These are phyloP conservation scores for Coemansia sp. DNA, from an alignment of 192 early-diverging fungal species.

Conservation along the genomic window DNA sequence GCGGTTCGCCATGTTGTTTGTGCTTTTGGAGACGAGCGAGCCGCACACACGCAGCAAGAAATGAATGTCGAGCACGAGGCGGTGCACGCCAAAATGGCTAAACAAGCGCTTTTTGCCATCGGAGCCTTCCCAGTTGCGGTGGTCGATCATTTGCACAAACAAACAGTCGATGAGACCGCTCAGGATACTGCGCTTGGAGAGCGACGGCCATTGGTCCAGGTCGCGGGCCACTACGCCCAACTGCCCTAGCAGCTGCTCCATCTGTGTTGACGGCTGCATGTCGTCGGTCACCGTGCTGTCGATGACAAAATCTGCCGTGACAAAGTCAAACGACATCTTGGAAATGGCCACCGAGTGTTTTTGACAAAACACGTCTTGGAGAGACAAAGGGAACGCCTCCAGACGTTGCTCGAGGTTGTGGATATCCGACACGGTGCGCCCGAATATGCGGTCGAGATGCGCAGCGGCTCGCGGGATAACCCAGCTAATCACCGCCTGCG, in stretches of 20 bases:
- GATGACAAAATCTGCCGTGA: constrained; percentile 22
- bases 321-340: constrained; percentile 45
- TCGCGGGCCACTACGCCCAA: constrained; percentile 41
- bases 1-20: constrained; percentile 55
- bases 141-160: constrained; percentile 54
- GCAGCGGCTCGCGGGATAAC: constrained; percentile 48
- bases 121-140: constrained; percentile 45
- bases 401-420: constrained; percentile 56
- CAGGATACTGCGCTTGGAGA: constrained; percentile 49
- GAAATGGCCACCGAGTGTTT: constrained; percentile 39
- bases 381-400: constrained; percentile 49
- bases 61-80: constrained; percentile 54
- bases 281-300: constrained; percentile 34
- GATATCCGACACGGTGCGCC: constrained; percentile 53
- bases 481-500: constrained; percentile 51
- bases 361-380: constrained; percentile 58
- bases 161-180: constrained; percentile 50
- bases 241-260: constrained; percentile 35
- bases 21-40: constrained; percentile 54
- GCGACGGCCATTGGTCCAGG: constrained; percentile 48
- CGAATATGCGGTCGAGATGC: constrained; percentile 50
- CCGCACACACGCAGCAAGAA: constrained; percentile 55
- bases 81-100: constrained; percentile 53
- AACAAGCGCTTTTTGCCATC: constrained; percentile 37
- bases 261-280: constrained; percentile 39